These are phyloP conservation scores for Linaria vulgaris DNA, from an alignment of 257 asterid genomes.

Conservation along the genomic window DNA sequence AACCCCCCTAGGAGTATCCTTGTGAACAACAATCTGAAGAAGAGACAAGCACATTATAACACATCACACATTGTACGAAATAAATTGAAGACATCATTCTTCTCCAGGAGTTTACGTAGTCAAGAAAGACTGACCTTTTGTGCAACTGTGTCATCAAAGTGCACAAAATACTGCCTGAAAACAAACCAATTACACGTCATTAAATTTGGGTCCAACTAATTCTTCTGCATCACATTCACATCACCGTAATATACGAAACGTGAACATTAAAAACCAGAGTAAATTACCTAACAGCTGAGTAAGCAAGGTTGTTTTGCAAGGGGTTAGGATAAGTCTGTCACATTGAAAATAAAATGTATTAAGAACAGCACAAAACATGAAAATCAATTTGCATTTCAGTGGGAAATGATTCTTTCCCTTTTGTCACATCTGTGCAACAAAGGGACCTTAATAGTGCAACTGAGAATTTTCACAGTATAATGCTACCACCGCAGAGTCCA, in stretches of 20 bases:
- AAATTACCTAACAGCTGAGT: slow-evolving; percentile 73
- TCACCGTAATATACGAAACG: not conserved
- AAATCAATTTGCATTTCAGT: not conserved
- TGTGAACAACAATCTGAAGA: slow-evolving; percentile 72
- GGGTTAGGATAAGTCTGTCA: slow-evolving; percentile 80
- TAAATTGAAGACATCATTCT: not conserved
- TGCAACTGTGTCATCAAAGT: slow-evolving; percentile 79
- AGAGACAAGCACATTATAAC: slow-evolving; percentile 8
- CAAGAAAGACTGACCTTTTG: slow-evolving; percentile 52
- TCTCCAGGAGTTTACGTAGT: not conserved
- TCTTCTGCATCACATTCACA: not conserved
- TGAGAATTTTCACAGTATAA: slow-evolving; percentile 5
- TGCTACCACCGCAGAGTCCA: no score
- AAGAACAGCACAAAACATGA: not conserved
- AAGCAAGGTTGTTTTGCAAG: slow-evolving; percentile 80
- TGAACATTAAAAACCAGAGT: slow-evolving; percentile 4
- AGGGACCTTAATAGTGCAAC: no score
- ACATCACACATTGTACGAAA: not conserved
- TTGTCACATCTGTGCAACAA: no score
- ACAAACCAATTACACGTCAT: slow-evolving; percentile 6
- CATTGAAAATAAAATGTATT: slow-evolving; percentile 5
- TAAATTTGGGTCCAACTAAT: not conserved
- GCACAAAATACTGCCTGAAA: slow-evolving; percentile 82
- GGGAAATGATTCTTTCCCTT: no score
- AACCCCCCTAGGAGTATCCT: slow-evolving; percentile 66